Evolutionary conservation across 2,329 filamentous ascomycete genomes (phyloP), one percentile per base, ranked within the genome.

Genomic region (Alternaria arbusti): DNA sequence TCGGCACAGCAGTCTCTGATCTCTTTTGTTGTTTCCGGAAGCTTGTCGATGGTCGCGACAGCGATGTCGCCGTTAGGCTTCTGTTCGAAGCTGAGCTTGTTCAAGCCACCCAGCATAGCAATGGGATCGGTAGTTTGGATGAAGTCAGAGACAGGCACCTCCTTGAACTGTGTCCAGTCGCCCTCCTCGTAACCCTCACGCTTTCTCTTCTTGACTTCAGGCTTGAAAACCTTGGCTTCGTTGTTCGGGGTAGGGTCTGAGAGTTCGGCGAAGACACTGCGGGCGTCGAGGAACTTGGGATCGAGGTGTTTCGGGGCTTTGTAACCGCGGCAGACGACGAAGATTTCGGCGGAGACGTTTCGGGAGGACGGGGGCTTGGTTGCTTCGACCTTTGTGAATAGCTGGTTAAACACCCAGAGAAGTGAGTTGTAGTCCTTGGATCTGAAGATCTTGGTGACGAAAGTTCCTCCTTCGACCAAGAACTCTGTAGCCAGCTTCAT

Each of bases 281-380:
- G 89, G 6, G 96, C 89, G 75, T 99, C 96, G 56, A 99, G 85
- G 78, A 99, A 96, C 70, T 92, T 92, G 10, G 95, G 94, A 75
- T 99, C 96, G 63, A 99, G 88, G 67, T 89, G 88, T 82, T 97
- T 98, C 4, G 96, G 96, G 0, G 95, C 95, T 82, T 97, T 98
- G 85, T 89, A 99, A 20, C 95, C 96, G 70, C 91, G 89, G 82
- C 95, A 98, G 32, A 99, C 96, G 68, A 98, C 95, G 84, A 99
- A 99, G 44, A 98, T 98, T 84, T 99, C 96, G 69, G 96, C 96
- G 8, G 94, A 97, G 56, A 99, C 95, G 75, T 97, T 97, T 84
- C 96, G 88, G 9, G 93, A 97, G 0, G 94, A 97, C 0, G 96
- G 96, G 4, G 96, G 96, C 81, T 99, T 99, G 6, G 96, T 99